Percentiles rank a stretch among this genome's conserved stretches.
Evolutionary conservation across 108 stramenopile species (phyloP).

Genomic region (Aurantiochytrium sp.): DNA sequence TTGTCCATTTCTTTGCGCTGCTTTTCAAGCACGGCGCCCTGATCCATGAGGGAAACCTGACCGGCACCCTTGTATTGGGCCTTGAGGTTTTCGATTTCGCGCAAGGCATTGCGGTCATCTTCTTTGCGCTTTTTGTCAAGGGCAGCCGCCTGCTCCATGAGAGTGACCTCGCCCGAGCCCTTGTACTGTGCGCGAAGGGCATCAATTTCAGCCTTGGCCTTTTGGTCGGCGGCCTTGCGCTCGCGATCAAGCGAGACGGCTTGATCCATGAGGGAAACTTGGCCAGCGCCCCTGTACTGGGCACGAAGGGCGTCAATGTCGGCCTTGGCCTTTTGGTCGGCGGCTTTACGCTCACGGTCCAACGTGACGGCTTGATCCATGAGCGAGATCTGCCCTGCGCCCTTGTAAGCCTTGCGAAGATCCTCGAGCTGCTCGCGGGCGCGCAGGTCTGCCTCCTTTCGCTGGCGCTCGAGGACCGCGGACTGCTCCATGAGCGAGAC

Average conservation of each 20-base stretch:
- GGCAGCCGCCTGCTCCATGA: background rate
- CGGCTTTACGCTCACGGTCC: background rate
- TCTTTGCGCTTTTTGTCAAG: background rate
- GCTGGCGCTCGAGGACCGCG: background rate
- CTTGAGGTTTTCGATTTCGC: background rate
- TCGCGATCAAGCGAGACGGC: background rate
- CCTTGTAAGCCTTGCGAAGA: background rate
- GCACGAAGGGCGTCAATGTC: background rate
- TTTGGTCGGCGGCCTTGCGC: background rate
- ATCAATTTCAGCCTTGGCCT: slow-evolving; percentile 2
- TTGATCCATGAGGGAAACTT: background rate
- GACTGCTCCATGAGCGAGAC: slow-evolving; percentile 10
- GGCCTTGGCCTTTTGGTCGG: slow-evolving; percentile 4
- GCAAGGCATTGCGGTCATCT: background rate
- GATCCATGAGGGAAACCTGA: background rate
- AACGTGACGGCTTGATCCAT: background rate
- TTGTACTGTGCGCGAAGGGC: background rate
- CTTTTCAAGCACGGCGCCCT: background rate
- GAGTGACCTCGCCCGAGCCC: background rate
- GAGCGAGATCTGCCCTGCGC: background rate
- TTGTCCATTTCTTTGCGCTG: background rate
- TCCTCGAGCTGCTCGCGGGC: background rate
- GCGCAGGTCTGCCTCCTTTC: background rate
- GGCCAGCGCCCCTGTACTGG: background rate
- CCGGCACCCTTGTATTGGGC: background rate